Base-by-base conservation (phyloP, 139 green algal genomes). In the Picochlorum sp. region DNA sequence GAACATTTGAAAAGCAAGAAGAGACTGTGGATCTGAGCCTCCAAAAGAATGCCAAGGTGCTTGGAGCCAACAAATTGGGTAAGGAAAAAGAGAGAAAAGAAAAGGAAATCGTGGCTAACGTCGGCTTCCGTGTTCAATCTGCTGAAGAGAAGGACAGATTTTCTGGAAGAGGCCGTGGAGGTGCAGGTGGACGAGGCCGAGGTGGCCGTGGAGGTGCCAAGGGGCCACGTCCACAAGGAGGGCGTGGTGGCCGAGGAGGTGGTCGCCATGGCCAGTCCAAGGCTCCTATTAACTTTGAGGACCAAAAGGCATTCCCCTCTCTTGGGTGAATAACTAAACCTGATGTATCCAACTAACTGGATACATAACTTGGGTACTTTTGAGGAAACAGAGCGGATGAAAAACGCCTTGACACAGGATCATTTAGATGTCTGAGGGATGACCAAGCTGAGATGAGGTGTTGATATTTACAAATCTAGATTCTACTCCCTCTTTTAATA, bases 31-130 rank as follows among this genome's bases (percentile, higher is more conserved):
- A 54, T 54, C 47, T 79, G 26, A 53, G 40, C 45, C 55, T 74
- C 14, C 49, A 30, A 50, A 74, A 74, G 50, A 74, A 81, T 65
- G 65, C 61, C 59, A 78, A 74, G 65, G 22, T 35, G 5, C 61
- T 71, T n/a, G 64, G 64, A 56, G 33, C 49, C 37, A 64, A 62
- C 54, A 74, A 74, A 43, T 33, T 50, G 8, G 61, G 60, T 31
- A 65, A 58, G 33, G 59, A 64, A 31, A 49, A 58, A 28, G 59
- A 70, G 36, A 43, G 33, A 30, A 70, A 70, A 47, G 14, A 73
- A n/a, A 67, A 69, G 14, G 73, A 91, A 58, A 24, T 85, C 57
- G 61, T 73, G 33, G 62, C 55, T 3, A 24, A 63, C 30, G 40
- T 63, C 3, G 55, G 41, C 22, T 78, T 77, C 69, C 54, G 70